phyloP scores from a whole-genome alignment of 768 basidiomycete genomes.

The Boletus tylopilopsis region DNA sequence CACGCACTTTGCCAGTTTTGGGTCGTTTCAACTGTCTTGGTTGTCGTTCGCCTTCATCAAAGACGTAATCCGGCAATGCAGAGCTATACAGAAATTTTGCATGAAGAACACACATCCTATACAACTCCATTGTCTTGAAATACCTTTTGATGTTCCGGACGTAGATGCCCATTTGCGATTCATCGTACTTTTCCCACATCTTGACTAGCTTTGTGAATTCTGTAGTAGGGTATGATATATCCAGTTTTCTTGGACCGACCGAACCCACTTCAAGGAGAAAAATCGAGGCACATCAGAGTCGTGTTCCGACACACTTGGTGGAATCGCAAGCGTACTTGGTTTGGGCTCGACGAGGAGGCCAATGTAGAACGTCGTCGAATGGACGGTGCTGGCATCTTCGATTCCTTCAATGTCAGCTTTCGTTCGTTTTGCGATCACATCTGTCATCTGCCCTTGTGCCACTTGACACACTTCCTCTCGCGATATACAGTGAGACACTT shows the following conservation, averaged over 20 bases:
- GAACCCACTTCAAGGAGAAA: slow-evolving; percentile 60
- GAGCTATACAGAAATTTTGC: slow-evolving; percentile 43
- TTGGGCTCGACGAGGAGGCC: slow-evolving; percentile 90
- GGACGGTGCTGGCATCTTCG: slow-evolving; percentile 73
- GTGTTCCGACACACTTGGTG: slow-evolving; percentile 8
- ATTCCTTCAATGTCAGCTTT: slow-evolving; percentile 76
- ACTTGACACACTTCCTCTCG: slow-evolving; percentile 87
- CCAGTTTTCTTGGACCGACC: slow-evolving; percentile 76
- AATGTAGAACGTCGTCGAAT: slow-evolving; percentile 98
- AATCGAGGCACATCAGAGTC: slow-evolving; percentile 16
- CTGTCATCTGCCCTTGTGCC: slow-evolving; percentile 82
- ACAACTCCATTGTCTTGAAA: slow-evolving; percentile 14
- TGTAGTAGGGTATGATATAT: slow-evolving; percentile 95
- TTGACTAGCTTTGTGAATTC: slow-evolving; percentile 95
- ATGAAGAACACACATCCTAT: slow-evolving; percentile 18
- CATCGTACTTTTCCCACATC: slow-evolving; percentile 93
- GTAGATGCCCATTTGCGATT: slow-evolving; percentile 88
- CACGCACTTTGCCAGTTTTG: slow-evolving; percentile 56
- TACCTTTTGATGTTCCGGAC: slow-evolving; percentile 93
- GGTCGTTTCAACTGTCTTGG: slow-evolving; percentile 71
- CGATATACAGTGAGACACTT: slow-evolving; percentile 75
- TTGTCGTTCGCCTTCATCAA: slow-evolving; percentile 77
- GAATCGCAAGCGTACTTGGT: slow-evolving; percentile 58
- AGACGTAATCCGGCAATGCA: slow-evolving; percentile 76
- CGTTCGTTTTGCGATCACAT: slow-evolving; percentile 65